Evolutionary conservation across 108 stramenopile genomes (phyloP), one percentile per base, ranked within the genome.

Genomic region (Nannochloropsis salina): DNA sequence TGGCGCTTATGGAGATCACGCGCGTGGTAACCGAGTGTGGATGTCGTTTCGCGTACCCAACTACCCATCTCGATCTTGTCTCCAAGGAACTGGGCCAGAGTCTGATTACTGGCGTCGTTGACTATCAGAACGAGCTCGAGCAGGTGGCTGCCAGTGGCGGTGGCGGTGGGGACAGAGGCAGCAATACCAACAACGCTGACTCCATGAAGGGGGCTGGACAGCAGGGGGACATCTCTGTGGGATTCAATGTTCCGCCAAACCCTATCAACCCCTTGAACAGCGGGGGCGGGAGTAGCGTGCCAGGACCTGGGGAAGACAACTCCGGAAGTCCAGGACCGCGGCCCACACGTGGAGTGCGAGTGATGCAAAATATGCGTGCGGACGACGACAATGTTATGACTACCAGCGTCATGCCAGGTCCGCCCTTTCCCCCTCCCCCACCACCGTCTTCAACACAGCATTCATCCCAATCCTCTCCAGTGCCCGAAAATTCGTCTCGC

Each of bases 71-170:
- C 61, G 61, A 74, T n/a, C 61, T 74, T 15, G 61, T 74, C 20
- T n/a, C 61, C 6, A 74, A 74, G n/a, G 61, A 74, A n/a, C 6
- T 74, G n/a, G 61, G 61, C 20, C 61, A 74, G n/a, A 74, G 61
- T n/a, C 8, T 74, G 61, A 74, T 74, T n/a, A 74, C 61, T 3
- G 61, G 61, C n/a, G 61, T 74, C 20, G 61, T 74, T 15, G 61
- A 74, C 61, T 74, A 74, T n/a, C 61, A 74, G n/a, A 74, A 74
- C 61, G 61, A 74, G n/a, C 61, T 74, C 61, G 61, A 74, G 61
- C 61, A 74, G n/a, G 61, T 74, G n/a, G 61, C 61, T n/a, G 61
- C 61, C 61, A 8, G 61, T 74, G 20, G n/a, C 15, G 61, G 47
- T 12, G 47, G 47, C 12, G 47, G 47, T 10, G 47, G 47, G 47